phyloP scores from a whole-genome alignment of 1,284 basidiomycete genomes.

The Puccinia hordei region DNA sequence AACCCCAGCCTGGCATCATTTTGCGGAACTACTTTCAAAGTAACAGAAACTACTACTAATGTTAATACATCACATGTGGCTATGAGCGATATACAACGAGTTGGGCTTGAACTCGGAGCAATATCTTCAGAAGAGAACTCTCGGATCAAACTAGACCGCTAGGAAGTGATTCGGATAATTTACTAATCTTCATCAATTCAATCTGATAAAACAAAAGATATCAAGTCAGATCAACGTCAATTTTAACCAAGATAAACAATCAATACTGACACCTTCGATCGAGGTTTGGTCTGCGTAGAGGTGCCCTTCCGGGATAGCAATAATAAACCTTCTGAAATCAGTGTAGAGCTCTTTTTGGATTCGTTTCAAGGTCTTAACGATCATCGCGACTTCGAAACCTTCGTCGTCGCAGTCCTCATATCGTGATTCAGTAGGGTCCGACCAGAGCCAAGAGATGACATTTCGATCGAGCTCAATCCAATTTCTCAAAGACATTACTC shows the following conservation, averaged over 20 bases:
- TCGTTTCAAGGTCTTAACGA: background rate
- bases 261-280: background rate
- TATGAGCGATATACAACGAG: background rate
- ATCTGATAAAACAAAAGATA: background rate
- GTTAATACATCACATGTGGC: too few relatives aligned
- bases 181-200: slow-evolving; percentile 10
- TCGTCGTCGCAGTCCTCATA: background rate
- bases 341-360: background rate
- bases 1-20: too few relatives aligned
- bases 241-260: background rate
- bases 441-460: slow-evolving; percentile 8
- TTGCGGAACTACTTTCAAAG: too few relatives aligned
- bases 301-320: slow-evolving; percentile 21
- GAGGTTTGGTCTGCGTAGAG: background rate
- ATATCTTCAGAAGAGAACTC: too few relatives aligned
- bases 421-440: background rate
- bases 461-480: slow-evolving; percentile 23
- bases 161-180: background rate
- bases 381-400: background rate
- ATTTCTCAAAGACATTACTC: background rate
- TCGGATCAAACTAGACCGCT: background rate
- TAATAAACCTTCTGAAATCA: slow-evolving; percentile 27
- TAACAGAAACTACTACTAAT: too few relatives aligned
- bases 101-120: background rate
- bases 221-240: background rate